A percentile compares a stretch with the other conserved stretches of the same genome.
Conservation (phyloP, 2,329 filamentous ascomycete genomes). For the Rhinocladiella mackenziei region DNA sequence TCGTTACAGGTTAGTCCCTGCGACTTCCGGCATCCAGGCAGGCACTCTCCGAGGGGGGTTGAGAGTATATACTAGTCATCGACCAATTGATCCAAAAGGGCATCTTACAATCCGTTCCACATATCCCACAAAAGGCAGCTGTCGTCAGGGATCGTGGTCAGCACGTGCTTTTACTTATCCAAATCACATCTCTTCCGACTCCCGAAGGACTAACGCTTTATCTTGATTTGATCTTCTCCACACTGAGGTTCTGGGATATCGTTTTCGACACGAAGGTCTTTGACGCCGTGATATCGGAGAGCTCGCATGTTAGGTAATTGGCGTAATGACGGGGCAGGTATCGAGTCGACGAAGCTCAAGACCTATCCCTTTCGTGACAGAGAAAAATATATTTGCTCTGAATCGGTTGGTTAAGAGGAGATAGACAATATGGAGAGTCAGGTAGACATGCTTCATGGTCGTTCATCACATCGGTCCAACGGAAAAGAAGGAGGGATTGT, state of each 20-base stretch:
- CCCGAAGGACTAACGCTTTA: constrained; percentile 15
- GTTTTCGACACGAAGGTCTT: constrained; percentile 36
- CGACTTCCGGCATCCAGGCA: neutral
- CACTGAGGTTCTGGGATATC: constrained; percentile 39
- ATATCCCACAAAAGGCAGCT: constrained; percentile 38
- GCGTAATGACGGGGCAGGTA: too few relatives aligned
- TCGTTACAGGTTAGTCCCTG: neutral
- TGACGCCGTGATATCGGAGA: constrained; percentile 36
- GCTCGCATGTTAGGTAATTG: constrained; percentile 34
- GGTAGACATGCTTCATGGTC: too few relatives aligned
- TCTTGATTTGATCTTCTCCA: constrained; percentile 49
- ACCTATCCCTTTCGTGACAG: too few relatives aligned
- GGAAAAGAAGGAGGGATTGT: too few relatives aligned
- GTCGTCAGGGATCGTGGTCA: constrained; percentile 22
- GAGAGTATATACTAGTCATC: neutral
- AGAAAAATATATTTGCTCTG: too few relatives aligned
- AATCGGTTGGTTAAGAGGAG: too few relatives aligned
- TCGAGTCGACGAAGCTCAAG: too few relatives aligned
- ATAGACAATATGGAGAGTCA: too few relatives aligned
- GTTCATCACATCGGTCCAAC: too few relatives aligned
- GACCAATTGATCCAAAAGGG: neutral
- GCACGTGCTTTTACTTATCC: too few relatives aligned
- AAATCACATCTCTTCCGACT: neutral
- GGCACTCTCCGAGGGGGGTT: neutral
- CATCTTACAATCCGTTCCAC: constrained; percentile 37